Evolutionary conservation across 2,329 filamentous ascomycete genomes (phyloP), one percentile per base, ranked within the genome.

Genomic region (Exserohilum turcica): DNA sequence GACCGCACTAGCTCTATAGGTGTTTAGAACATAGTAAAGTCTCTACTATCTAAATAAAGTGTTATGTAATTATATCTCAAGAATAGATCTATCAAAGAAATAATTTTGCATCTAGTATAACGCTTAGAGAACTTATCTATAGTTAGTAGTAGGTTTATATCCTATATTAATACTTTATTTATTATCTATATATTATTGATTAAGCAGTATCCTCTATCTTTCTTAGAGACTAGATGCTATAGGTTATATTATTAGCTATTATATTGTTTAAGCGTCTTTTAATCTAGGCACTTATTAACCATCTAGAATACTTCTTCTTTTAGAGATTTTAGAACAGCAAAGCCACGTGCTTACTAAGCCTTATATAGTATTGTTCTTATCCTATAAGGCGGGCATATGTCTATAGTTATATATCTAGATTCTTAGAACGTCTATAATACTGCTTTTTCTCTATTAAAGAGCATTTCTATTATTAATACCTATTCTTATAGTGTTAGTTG

Each of bases 191-290:
- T 9, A 27, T 45, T 45, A 37, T 37, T 37, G 37, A 51, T 51
- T 10, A 47, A 9, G 4, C 31, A 36, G 9, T 43, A 53, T 5
- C 31, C 27, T 32, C 43, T 43, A 43, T 53, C 21, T 38, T 31
- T 39, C 35, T 53, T 48, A 13, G 13, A 5, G 3, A 48, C 21
- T 16, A 39, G 15, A 7, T 47, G 32, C 12, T 37, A 53, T 13
- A 27, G 7, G 16, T 48, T 53, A 12, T 42, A 35, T 32, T 53
- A 53, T n/a, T 48, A 48, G 3, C 27, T 43, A 43, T 38, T 8
- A 35, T 19, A 24, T 12, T 18, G 16, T 16, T 45, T 16, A 33
- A 38, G 15, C 13, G 10, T 39, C 9, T n/a, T 45, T 37, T 29
- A 16, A 7, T 9, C 10, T 40, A 44, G 9, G 7, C 21, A 7